Conservation (phyloP, 139 green algal genomes). For the Chlorella sp. region DNA sequence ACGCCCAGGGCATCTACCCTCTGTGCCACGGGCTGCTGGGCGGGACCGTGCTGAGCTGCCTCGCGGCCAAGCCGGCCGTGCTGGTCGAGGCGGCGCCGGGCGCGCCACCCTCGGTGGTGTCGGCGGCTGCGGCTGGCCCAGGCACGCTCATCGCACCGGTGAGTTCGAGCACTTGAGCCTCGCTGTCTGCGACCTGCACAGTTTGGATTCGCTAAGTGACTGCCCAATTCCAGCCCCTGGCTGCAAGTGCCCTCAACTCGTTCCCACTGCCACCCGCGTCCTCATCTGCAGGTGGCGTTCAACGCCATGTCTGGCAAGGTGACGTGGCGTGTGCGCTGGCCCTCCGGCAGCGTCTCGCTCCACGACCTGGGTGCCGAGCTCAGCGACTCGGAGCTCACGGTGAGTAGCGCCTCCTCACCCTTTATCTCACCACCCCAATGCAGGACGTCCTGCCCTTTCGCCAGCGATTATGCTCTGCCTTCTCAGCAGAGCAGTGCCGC, state of each 20-base stretch:
- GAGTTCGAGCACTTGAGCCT: neutral
- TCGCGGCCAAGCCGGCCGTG: constrained; percentile 16
- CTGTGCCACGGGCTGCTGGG: constrained; percentile 26
- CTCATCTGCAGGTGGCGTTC: neutral
- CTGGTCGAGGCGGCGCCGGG: constrained; percentile 15
- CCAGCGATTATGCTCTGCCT: too few species aligned
- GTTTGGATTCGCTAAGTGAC: too few species aligned
- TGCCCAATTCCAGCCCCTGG: too few species aligned
- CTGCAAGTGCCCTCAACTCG: too few species aligned
- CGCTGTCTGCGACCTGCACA: too few species aligned
- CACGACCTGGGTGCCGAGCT: constrained; percentile 7
- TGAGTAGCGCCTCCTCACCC: too few species aligned
- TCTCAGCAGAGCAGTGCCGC: too few species aligned
- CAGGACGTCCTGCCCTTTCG: too few species aligned
- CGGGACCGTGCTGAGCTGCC: constrained; percentile 13
- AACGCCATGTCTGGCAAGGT: neutral
- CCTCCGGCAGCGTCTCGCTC: neutral
- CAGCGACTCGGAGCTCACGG: neutral
- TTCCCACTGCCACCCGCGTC: too few species aligned
- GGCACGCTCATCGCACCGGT: constrained; percentile 1
- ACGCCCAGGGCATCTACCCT: constrained; percentile 18
- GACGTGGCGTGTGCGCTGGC: constrained; percentile 13
- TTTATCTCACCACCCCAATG: too few species aligned
- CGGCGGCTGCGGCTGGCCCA: neutral
- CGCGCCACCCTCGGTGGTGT: neutral